phyloP scores from a whole-genome alignment of 2,329 filamentous ascomycete genomes.

The Alternaria rosae region DNA sequence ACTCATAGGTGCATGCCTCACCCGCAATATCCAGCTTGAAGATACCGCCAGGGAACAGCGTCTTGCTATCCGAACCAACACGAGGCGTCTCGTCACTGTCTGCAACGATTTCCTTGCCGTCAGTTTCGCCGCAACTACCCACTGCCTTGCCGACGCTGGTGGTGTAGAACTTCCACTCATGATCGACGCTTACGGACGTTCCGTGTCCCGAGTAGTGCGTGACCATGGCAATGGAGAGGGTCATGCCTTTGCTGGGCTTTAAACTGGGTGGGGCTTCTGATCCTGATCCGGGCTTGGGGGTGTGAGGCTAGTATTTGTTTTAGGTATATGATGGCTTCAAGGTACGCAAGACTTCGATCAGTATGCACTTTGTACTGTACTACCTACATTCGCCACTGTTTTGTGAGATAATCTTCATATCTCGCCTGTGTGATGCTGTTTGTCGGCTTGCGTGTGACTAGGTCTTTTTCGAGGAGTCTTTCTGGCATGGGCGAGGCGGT shows the following conservation, averaged over 20 bases:
- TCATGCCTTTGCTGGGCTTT: neutral
- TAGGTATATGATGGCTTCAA: too few species aligned
- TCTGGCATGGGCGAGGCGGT: too few species aligned
- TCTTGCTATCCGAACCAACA: neutral
- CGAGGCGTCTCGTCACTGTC: neutral
- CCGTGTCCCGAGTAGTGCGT: neutral
- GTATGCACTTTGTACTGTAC: too few species aligned
- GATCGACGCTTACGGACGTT: neutral
- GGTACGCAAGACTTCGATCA: too few species aligned
- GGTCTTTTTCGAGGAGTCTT: too few species aligned
- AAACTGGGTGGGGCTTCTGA: neutral
- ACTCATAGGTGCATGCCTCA: neutral
- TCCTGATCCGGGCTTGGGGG: too few species aligned
- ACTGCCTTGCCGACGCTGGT: neutral
- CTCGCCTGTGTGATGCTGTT: too few species aligned
- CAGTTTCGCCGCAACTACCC: neutral
- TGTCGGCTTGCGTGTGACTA: too few species aligned
- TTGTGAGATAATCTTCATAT: too few species aligned
- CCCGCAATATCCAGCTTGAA: neutral
- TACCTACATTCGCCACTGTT: too few species aligned
- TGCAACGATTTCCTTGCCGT: neutral
- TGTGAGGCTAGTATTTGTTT: too few species aligned
- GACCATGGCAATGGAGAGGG: neutral
- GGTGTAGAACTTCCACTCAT: neutral
- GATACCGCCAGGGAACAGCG: neutral